Conservation (phyloP, 352 stramenopile species). For the Phytophthora palmivora region DNA sequence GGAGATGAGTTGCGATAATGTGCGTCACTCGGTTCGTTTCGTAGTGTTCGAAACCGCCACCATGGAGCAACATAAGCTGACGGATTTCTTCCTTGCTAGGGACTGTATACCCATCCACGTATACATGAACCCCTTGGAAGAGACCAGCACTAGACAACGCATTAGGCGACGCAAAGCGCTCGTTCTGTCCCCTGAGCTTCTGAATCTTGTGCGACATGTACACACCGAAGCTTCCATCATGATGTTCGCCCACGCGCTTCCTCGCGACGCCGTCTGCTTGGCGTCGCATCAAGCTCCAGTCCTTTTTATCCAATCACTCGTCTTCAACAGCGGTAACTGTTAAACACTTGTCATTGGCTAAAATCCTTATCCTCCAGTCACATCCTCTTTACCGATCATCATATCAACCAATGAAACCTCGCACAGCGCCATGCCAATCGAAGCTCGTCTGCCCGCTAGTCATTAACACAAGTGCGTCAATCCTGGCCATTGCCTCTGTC, state of each 20-base stretch:
- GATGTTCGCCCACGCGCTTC: constrained; percentile 83
- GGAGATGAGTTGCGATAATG: constrained; percentile 87
- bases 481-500: constrained; percentile 19
- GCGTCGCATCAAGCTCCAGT: constrained; percentile 13
- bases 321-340: neutral
- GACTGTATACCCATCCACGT: constrained; percentile 90
- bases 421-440: constrained; percentile 10
- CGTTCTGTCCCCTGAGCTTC: constrained; percentile 86
- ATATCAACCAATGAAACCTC: constrained; percentile 15
- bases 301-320: constrained; percentile 19
- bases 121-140: constrained; percentile 83
- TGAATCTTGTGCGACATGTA: constrained; percentile 94
- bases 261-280: constrained; percentile 27
- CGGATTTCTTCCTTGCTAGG: constrained; percentile 88
- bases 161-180: constrained; percentile 26
- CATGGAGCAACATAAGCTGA: constrained; percentile 76
- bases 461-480: constrained; percentile 16
- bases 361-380: constrained; percentile 5
- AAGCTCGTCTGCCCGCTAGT: constrained; percentile 26
- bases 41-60: constrained; percentile 91
- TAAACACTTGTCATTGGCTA: neutral
- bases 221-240: constrained; percentile 86
- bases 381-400: neutral
- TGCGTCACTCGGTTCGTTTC: constrained; percentile 87
- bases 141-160: constrained; percentile 19